Conservation (phyloP, 2,329 filamentous ascomycete species). For the Corniculantispora saksenae region DNA sequence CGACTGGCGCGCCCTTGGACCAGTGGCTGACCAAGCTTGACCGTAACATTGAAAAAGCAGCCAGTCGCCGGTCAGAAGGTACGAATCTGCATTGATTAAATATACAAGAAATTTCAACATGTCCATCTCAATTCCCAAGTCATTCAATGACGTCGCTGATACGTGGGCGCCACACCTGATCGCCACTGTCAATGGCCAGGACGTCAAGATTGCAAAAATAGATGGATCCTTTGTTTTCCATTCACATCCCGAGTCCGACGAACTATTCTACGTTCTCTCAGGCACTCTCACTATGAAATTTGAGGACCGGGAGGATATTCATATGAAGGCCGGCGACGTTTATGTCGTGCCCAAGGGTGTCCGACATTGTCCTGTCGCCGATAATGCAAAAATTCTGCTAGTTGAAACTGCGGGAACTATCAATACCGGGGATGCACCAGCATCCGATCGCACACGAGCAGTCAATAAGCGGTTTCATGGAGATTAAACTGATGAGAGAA, state of each 20-base stretch:
- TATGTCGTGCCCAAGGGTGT: constrained; percentile 40
- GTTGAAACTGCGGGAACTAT: constrained; percentile 37
- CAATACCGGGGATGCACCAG: constrained; percentile 31
- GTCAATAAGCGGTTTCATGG: constrained; percentile 4
- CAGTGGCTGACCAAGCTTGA: not conserved
- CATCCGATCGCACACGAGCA: constrained; percentile 28
- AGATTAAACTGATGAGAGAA: not conserved
- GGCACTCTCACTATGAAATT: constrained; percentile 38
- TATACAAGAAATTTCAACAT: not conserved
- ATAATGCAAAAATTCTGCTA: constrained; percentile 39
- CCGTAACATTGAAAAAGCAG: not conserved
- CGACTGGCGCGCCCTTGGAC: not conserved
- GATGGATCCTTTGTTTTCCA: constrained; percentile 44
- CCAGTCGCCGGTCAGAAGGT: not conserved
- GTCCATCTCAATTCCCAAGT: constrained; percentile 27
- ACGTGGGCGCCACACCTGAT: constrained; percentile 35
- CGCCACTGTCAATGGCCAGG: constrained; percentile 37
- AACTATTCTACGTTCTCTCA: constrained; percentile 41
- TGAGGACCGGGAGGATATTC: constrained; percentile 29
- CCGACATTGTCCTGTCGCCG: constrained; percentile 37
- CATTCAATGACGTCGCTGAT: constrained; percentile 31
- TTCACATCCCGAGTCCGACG: constrained; percentile 41
- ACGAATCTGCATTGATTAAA: not conserved
- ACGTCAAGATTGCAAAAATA: constrained; percentile 43
- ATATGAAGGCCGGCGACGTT: constrained; percentile 35